Evolutionary conservation across 2,329 filamentous ascomycete species (phyloP).

Genomic region (Claviceps pusilla): DNA sequence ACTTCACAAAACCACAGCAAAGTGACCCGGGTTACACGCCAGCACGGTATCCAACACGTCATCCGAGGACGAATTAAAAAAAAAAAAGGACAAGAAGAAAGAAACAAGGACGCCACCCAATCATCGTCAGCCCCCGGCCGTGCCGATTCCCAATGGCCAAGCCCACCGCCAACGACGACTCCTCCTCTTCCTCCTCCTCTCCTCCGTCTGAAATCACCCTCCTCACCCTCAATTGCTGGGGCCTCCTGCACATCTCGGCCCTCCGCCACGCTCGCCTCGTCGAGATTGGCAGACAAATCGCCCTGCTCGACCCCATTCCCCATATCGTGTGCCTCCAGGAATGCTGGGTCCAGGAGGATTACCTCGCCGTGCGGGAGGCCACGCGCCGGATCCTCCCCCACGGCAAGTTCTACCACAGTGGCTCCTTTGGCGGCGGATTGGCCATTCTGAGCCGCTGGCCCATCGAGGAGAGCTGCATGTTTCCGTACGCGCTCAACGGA

Average conservation of each 20-base stretch:
- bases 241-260: constrained; percentile 72
- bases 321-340: constrained; percentile 90
- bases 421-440: constrained; percentile 77
- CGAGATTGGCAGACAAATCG: constrained; percentile 73
- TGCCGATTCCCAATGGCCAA: background rate
- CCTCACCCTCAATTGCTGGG: constrained; percentile 93
- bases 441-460: constrained; percentile 86
- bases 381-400: constrained; percentile 66
- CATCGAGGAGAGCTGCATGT: constrained; percentile 78
- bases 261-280: constrained; percentile 61
- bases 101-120: background rate
- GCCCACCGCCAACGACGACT: constrained; percentile 10
- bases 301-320: constrained; percentile 49
- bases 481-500: constrained; percentile 78
- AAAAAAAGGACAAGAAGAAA: background rate
- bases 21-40: no score
- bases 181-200: constrained; percentile 6
- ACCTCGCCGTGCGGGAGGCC: constrained; percentile 57
- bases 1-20: no score
- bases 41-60: no score
- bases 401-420: constrained; percentile 84
- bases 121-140: no score
- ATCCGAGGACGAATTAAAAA: background rate
- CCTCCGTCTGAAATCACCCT: constrained; percentile 56
- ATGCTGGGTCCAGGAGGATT: constrained; percentile 82